Evolutionary conservation across 2,329 filamentous ascomycete genomes (phyloP).

Genomic region (Phialophora verrucosa): DNA sequence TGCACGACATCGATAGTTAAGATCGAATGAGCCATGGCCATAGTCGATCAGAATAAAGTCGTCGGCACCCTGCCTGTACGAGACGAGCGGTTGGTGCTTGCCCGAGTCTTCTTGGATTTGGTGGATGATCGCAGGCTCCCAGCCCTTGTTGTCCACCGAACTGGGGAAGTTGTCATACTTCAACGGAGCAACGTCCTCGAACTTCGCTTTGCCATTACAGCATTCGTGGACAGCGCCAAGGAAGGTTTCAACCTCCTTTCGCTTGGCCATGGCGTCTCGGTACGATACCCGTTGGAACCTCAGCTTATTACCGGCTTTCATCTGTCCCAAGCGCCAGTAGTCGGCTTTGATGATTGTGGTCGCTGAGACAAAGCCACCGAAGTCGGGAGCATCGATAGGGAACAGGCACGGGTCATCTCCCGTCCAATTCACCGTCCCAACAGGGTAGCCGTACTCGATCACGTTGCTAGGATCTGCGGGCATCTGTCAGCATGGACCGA

Average conservation of each 20-base stretch:
- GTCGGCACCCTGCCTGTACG: slow-evolving; percentile 54
- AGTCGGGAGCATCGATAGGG: slow-evolving; percentile 63
- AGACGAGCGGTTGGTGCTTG: slow-evolving; percentile 47
- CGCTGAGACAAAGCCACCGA: slow-evolving; percentile 65
- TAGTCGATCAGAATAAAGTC: slow-evolving; percentile 65
- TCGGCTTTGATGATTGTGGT: slow-evolving; percentile 64
- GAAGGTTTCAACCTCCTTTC: slow-evolving; percentile 53
- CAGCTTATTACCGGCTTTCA: slow-evolving; percentile 64
- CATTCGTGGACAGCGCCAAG: slow-evolving; percentile 52
- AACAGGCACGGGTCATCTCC: slow-evolving; percentile 68
- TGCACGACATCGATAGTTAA: slow-evolving; percentile 63
- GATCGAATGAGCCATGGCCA: slow-evolving; percentile 60
- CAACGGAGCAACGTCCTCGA: slow-evolving; percentile 45
- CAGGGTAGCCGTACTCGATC: slow-evolving; percentile 65
- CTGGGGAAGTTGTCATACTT: slow-evolving; percentile 38
- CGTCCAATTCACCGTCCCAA: slow-evolving; percentile 65
- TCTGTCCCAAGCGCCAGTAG: slow-evolving; percentile 66
- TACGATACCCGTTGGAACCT: slow-evolving; percentile 58
- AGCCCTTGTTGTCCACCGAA: slow-evolving; percentile 36
- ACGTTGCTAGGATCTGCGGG: slow-evolving; percentile 60
- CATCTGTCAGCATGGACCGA: neutral
- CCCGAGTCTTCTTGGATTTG: slow-evolving; percentile 43
- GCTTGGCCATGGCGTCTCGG: slow-evolving; percentile 57
- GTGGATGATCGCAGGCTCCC: slow-evolving; percentile 45
- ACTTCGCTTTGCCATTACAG: slow-evolving; percentile 44